phyloP scores from a whole-genome alignment of 805 yeast genomes.

The Schizosaccharomyces octosporus region DNA sequence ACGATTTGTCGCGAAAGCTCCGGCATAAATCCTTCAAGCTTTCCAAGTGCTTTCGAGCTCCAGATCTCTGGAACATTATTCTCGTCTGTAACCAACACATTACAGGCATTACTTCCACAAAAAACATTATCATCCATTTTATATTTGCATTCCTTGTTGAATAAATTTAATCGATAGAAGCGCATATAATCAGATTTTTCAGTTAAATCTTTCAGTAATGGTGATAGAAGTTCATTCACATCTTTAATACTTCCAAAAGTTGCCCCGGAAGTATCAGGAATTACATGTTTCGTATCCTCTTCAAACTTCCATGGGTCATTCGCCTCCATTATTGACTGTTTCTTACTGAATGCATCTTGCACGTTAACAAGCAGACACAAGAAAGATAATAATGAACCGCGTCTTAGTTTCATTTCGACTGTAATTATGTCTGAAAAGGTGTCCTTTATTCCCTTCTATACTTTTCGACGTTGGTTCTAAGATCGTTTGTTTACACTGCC shows the following conservation, averaged over 20 bases:
- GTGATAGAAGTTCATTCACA: constrained; percentile 17
- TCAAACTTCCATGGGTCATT: neutral
- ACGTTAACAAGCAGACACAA: too few species aligned
- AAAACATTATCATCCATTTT: constrained; percentile 57
- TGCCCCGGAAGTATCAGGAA: neutral
- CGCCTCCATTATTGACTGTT: neutral
- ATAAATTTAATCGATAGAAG: constrained; percentile 65
- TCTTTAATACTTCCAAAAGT: neutral
- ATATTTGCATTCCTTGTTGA: constrained; percentile 48
- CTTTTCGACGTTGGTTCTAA: too few species aligned
- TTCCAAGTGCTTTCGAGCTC: constrained; percentile 49
- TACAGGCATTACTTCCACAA: constrained; percentile 72
- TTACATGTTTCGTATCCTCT: neutral
- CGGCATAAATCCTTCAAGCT: constrained; percentile 19
- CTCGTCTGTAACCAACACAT: constrained; percentile 66
- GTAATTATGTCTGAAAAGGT: too few species aligned
- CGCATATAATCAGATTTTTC: constrained; percentile 52
- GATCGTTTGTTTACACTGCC: too few species aligned
- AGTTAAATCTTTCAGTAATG: constrained; percentile 32
- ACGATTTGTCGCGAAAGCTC: constrained; percentile 7
- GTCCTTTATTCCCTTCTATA: too few species aligned
- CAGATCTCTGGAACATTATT: constrained; percentile 44
- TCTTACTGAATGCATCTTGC: too few species aligned
- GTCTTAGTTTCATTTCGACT: too few species aligned
- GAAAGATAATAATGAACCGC: too few species aligned